Conservation (phyloP, 2,329 filamentous ascomycete species). For the Pseudogymnoascus sp. region DNA sequence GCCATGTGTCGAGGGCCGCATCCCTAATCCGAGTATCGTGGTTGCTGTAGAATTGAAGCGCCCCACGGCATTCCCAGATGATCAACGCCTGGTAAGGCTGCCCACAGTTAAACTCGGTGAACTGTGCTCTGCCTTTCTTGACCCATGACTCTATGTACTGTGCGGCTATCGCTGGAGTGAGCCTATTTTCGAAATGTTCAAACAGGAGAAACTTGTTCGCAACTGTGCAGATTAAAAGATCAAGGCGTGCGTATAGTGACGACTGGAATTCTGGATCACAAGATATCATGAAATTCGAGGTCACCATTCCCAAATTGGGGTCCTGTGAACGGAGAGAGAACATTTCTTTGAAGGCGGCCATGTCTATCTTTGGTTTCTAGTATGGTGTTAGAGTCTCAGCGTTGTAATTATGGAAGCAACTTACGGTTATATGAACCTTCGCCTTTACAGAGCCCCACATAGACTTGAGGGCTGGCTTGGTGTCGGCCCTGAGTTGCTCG, state of each 20-base stretch:
- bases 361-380: background rate
- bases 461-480: constrained; percentile 1
- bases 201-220: constrained; percentile 37
- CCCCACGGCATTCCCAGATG: constrained; percentile 37
- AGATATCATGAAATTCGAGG: constrained; percentile 8
- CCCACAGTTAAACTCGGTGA: constrained; percentile 45
- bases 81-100: constrained; percentile 41
- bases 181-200: constrained; percentile 33
- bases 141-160: constrained; percentile 29
- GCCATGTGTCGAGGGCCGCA: constrained; percentile 41
- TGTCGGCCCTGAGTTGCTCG: background rate
- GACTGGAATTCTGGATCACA: constrained; percentile 2
- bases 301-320: background rate
- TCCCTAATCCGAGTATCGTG: constrained; percentile 31
- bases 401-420: background rate
- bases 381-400: background rate
- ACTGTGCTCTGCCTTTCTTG: constrained; percentile 38
- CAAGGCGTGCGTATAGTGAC: background rate
- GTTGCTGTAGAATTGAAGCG: constrained; percentile 37
- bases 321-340: constrained; percentile 1
- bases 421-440: constrained; percentile 5
- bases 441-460: constrained; percentile 1
- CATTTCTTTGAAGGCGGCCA: background rate
- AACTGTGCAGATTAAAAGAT: constrained; percentile 10
- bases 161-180: constrained; percentile 32